These are phyloP conservation scores for Cornus kousa DNA, from an alignment of 148 eudicot genomes.

Conservation along the genomic window DNA sequence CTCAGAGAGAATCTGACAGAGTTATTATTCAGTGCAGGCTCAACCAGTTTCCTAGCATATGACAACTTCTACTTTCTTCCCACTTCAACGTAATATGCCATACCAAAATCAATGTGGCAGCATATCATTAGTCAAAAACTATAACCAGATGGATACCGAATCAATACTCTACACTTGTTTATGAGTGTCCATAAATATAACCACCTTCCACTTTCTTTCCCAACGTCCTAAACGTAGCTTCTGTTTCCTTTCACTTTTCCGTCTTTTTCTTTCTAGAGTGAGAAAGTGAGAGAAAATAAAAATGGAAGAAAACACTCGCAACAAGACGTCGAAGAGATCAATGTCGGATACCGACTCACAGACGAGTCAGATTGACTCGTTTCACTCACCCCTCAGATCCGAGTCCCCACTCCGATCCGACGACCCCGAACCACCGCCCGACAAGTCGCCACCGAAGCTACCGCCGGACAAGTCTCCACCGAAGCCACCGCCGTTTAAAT, in stretches of 20 bases:
- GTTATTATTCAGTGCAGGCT: too few species aligned
- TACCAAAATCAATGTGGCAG: too few species aligned
- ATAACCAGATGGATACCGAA: too few species aligned
- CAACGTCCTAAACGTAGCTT: too few species aligned
- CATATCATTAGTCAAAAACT: too few species aligned
- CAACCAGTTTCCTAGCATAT: too few species aligned
- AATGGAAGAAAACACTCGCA: neutral
- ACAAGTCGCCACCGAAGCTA: conserved; percentile 7
- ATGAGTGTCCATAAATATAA: too few species aligned
- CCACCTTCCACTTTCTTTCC: too few species aligned
- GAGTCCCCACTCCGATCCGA: conserved; percentile 39
- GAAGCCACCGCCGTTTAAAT: conserved; percentile 8
- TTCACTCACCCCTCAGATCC: conserved; percentile 55
- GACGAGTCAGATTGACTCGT: conserved; percentile 24
- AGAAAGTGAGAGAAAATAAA: neutral
- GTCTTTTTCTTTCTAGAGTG: neutral
- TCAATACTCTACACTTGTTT: too few species aligned
- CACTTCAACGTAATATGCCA: too few species aligned
- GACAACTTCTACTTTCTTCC: too few species aligned
- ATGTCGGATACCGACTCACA: conserved; percentile 50
- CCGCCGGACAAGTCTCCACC: conserved; percentile 7
- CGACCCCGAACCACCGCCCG: conserved; percentile 26
- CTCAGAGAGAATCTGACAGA: too few species aligned
- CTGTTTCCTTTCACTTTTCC: neutral
- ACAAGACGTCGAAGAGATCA: conserved; percentile 11